Percentiles rank a stretch among this genome's conserved stretches.
Evolutionary conservation across 192 early-diverging fungal species (phyloP).

Genomic region (Linderina pennispora): DNA sequence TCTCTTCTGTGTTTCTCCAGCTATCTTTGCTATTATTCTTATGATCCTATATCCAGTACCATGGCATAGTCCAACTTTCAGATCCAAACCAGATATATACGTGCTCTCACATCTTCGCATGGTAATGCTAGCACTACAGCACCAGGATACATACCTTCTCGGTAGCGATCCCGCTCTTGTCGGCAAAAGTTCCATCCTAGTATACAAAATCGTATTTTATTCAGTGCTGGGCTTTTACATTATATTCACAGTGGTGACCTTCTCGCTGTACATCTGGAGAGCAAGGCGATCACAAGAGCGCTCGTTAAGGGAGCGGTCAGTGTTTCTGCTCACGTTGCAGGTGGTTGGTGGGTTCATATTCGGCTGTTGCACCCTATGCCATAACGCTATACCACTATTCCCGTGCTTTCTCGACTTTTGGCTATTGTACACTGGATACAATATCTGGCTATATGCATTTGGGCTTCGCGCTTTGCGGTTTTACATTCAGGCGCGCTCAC

Average conservation of each 20-base stretch:
- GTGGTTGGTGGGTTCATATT: slow-evolving; percentile 7
- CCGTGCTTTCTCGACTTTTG: slow-evolving; percentile 26
- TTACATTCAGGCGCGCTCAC: slow-evolving; percentile 7
- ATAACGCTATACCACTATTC: slow-evolving; percentile 2
- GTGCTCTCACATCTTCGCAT: too few relatives aligned
- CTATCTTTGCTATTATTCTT: too few relatives aligned
- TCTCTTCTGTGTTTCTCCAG: too few relatives aligned
- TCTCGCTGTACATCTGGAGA: slow-evolving; percentile 8
- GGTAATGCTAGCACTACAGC: too few relatives aligned
- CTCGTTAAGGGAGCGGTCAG: slow-evolving; percentile 15
- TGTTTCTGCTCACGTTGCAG: slow-evolving; percentile 10
- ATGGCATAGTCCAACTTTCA: too few relatives aligned
- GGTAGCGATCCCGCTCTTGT: too few relatives aligned
- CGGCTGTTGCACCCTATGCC: slow-evolving; percentile 11
- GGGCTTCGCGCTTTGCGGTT: too few relatives aligned
- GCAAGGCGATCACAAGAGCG: slow-evolving; percentile 2
- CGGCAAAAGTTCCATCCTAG: too few relatives aligned
- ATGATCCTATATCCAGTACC: too few relatives aligned
- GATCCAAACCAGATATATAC: too few relatives aligned
- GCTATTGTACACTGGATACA: slow-evolving; percentile 9
- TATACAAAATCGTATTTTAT: slow-evolving; percentile 14
- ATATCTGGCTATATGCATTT: slow-evolving; percentile 12
- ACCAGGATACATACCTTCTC: too few relatives aligned
- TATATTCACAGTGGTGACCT: slow-evolving; percentile 2
- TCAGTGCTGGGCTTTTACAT: slow-evolving; percentile 7